Evolutionary conservation across 176 grass and related monocot species (phyloP).

Genomic region (Secale cereale): DNA sequence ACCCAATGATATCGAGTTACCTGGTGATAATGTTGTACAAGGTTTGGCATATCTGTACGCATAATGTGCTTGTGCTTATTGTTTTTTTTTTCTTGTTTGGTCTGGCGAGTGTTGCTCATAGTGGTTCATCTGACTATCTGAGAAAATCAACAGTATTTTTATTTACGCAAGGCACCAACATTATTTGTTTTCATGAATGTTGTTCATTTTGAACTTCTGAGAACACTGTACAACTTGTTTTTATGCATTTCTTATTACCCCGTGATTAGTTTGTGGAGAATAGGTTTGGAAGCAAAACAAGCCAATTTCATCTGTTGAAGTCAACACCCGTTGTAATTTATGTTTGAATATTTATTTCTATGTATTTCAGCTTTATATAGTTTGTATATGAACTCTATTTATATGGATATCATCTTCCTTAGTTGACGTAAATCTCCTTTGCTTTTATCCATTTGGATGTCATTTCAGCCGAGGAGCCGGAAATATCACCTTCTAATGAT

Average conservation of each 20-base stretch:
- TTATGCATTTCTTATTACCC: background rate
- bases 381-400: constrained; percentile 18
- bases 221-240: background rate
- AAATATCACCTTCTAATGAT: constrained; percentile 18
- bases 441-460: constrained; percentile 27
- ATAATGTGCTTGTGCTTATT: background rate
- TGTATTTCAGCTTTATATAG: background rate
- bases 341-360: background rate
- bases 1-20: constrained; percentile 33
- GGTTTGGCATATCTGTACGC: constrained; percentile 28
- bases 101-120: constrained; percentile 9
- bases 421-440: constrained; percentile 14
- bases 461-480: constrained; percentile 40
- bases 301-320: constrained; percentile 1
- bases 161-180: background rate
- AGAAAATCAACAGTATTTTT: background rate
- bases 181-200: constrained; percentile 3
- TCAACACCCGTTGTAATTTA: background rate
- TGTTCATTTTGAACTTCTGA: background rate
- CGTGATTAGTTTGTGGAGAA: background rate
- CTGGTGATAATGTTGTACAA: constrained; percentile 20
- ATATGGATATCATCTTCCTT: background rate
- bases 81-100: background rate
- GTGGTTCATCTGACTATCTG: background rate
- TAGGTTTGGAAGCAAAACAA: constrained; percentile 28